These are phyloP conservation scores for Aspergillus heteromorphus DNA, from an alignment of 495 filamentous ascomycete genomes.

Conservation along the genomic window DNA sequence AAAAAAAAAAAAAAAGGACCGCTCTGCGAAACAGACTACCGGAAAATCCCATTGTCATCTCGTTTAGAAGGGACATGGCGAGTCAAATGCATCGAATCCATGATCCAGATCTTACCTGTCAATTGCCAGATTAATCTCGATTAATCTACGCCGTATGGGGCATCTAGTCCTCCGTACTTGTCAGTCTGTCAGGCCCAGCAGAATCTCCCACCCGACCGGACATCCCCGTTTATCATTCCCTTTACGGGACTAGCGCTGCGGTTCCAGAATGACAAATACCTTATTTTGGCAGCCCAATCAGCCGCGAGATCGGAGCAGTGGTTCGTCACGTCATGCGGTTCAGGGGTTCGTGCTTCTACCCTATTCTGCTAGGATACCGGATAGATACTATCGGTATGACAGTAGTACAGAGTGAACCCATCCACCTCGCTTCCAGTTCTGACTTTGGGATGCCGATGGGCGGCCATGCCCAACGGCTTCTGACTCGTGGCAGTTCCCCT, in stretches of 20 bases:
- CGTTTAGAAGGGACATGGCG: background rate
- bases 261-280: conserved; percentile 38
- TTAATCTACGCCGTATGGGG: conserved; percentile 1
- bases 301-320: background rate
- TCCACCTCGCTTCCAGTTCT: background rate
- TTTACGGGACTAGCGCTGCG: conserved; percentile 9
- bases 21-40: background rate
- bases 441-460: conserved; percentile 10
- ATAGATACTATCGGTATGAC: background rate
- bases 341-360: conserved; percentile 19
- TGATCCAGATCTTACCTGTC: conserved; percentile 13
- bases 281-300: conserved; percentile 21
- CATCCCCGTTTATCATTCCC: conserved; percentile 28
- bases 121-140: conserved; percentile 4
- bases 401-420: background rate
- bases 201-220: background rate
- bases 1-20: background rate
- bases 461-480: conserved; percentile 11
- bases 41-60: background rate
- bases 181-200: background rate
- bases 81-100: background rate
- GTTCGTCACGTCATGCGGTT: conserved; percentile 21
- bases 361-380: conserved; percentile 6
- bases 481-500: conserved; percentile 9
- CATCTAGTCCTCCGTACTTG: background rate